Percentiles rank a stretch among this genome's conserved stretches.
These are phyloP conservation scores for Trypanosoma vivax DNA, from an alignment of 208 protist species.

Conservation along the genomic window DNA sequence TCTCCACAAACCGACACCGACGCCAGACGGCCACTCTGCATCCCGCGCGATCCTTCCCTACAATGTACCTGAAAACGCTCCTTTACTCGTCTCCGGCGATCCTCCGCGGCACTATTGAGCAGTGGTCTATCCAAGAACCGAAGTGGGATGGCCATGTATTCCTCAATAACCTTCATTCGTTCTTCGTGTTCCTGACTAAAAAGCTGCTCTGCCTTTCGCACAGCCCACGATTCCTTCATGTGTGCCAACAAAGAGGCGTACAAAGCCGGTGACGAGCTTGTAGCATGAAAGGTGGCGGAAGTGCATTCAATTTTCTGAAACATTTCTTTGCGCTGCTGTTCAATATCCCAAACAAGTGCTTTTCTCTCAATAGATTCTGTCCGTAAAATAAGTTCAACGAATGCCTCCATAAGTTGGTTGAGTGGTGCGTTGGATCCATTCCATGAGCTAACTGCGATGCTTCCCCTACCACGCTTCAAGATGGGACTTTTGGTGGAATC, in stretches of 20 bases:
- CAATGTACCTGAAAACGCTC: conserved; percentile 15
- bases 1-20: no score
- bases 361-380: conserved; percentile 65
- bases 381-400: conserved; percentile 44
- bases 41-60: conserved; percentile 1
- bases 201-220: conserved; percentile 46
- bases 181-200: conserved; percentile 47
- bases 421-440: neutral
- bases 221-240: conserved; percentile 29
- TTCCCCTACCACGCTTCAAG: no score
- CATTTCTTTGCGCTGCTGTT: conserved; percentile 26
- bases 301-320: conserved; percentile 16
- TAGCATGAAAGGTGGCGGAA: conserved; percentile 16
- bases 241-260: conserved; percentile 44
- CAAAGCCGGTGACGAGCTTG: conserved; percentile 34
- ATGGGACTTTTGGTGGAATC: no score
- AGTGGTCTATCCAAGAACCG: conserved; percentile 44
- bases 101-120: conserved; percentile 31
- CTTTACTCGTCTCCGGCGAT: conserved; percentile 31
- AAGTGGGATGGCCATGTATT: conserved; percentile 62
- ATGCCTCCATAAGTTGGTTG: conserved; percentile 19
- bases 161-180: conserved; percentile 34
- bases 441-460: neutral
- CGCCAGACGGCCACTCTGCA: no score
- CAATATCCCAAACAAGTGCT: conserved; percentile 32